Evolutionary conservation across 73 alveolate species (phyloP), one percentile per base, ranked within the genome.

Genomic region (Halteria grandinella): DNA sequence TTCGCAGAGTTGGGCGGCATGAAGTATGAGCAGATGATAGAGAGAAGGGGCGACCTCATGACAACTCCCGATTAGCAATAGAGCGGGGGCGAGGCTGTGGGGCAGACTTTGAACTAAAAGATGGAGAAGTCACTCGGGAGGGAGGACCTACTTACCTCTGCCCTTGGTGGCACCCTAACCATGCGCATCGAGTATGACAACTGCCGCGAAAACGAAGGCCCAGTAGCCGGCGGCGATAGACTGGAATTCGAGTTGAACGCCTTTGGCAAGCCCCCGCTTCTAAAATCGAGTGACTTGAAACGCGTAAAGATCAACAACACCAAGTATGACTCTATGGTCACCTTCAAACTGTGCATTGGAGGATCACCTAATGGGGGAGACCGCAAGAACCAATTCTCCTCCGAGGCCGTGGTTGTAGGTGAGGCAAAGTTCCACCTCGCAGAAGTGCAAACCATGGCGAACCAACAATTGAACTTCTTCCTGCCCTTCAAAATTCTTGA

Each of bases 401-500:
- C 53, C 17, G 21, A 5, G 37, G 53, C 53, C 14, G 77, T 60
- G n/a, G 77, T 39, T 31, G 21, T 60, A 34, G 77, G 60, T 37
- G 8, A 10, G 28, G 43, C 55, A 6, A 40, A 44, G 10, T 21
- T 60, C 20, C 24, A 23, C 41, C 28, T 60, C 15, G 77, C 77
- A 11, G 77, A 60, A 40, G 21, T 60, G 7, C 28, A 60, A 60
- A 60, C 77, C 18, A 20, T 60, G 12, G 60, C 77, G 7, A 60
- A 60, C 27, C 21, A 60, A 21, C n/a, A 4, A 3, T 6, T 60
- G 57, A 60, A 60, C 40, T 60, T 60, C 59, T 60, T 60, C 10
- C 7, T 60, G 11, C 77, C 77, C 23, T 7, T 60, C 47, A 40
- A 34, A 11, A 14, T 39, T 10, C 50, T 39, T 14, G 15, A 39